Conservation (phyloP, 352 stramenopile genomes). For the Pythium aristosporum region DNA sequence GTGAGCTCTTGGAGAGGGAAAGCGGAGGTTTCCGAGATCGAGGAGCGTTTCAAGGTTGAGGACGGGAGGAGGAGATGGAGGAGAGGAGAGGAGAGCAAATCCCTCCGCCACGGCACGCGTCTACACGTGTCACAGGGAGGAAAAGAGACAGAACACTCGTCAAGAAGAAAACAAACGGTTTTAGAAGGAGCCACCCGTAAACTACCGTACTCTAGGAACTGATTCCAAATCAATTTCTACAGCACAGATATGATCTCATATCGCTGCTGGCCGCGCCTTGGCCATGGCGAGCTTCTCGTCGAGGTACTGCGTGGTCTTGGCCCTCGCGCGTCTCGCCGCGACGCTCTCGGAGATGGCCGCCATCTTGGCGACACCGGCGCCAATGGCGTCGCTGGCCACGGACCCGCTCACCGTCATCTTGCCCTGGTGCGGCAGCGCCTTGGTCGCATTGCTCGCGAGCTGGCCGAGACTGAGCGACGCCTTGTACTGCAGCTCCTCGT, state of each 20-base stretch:
- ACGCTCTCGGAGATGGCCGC: constrained; percentile 69
- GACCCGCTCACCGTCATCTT: constrained; percentile 34
- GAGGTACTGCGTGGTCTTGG: constrained; percentile 78
- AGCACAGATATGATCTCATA: too few species aligned
- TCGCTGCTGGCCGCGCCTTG: background rate
- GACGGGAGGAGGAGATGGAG: background rate
- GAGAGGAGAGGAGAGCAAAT: background rate
- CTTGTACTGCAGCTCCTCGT: constrained; percentile 96
- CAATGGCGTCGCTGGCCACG: constrained; percentile 48
- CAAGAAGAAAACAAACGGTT: background rate
- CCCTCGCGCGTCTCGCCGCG: constrained; percentile 58
- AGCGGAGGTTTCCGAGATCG: background rate
- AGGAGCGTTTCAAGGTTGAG: background rate
- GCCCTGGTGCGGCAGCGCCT: constrained; percentile 67
- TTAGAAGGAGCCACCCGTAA: background rate
- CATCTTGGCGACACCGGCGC: constrained; percentile 76
- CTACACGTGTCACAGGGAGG: too few species aligned
- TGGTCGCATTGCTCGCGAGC: constrained; percentile 89
- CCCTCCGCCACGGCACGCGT: background rate
- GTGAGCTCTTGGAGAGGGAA: background rate
- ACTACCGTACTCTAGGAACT: background rate
- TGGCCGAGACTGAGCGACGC: constrained; percentile 92
- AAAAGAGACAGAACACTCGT: background rate
- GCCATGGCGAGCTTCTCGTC: constrained; percentile 34
- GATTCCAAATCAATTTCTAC: background rate